These are phyloP conservation scores for Beta corolliflora DNA, from an alignment of 179 eudicot species.

Conservation along the genomic window DNA sequence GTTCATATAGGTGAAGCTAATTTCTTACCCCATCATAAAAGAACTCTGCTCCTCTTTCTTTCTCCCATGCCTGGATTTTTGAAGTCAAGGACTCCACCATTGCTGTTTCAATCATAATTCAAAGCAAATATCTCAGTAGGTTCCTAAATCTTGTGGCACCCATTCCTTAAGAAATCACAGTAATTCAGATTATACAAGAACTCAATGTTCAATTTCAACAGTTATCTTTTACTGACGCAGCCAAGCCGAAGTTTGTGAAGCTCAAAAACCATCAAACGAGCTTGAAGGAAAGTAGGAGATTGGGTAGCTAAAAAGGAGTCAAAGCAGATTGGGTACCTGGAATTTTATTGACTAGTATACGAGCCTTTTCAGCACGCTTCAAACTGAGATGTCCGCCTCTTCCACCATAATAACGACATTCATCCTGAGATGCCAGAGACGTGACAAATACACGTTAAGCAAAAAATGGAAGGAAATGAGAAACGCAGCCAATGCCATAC, in stretches of 20 bases:
- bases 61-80: constrained; percentile 66
- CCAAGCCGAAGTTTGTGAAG: neutral
- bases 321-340: constrained; percentile 50
- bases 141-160: neutral
- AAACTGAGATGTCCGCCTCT: constrained; percentile 73
- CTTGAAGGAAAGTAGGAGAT: neutral
- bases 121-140: constrained; percentile 3
- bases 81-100: constrained; percentile 66
- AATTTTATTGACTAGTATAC: constrained; percentile 60
- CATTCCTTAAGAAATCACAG: neutral
- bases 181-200: neutral
- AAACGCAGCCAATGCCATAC: neutral
- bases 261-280: neutral
- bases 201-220: neutral
- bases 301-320: neutral
- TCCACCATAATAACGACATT: constrained; percentile 76
- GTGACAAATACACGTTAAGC: neutral
- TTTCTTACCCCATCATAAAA: constrained; percentile 68
- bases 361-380: constrained; percentile 88
- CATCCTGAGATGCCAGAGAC: constrained; percentile 44
- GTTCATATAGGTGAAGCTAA: neutral
- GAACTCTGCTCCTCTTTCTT: constrained; percentile 58
- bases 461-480: neutral
- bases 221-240: neutral
- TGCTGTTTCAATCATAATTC: constrained; percentile 39